Evolutionary conservation across 352 stramenopile genomes (phyloP).

Genomic region (Globisporangium splendens): DNA sequence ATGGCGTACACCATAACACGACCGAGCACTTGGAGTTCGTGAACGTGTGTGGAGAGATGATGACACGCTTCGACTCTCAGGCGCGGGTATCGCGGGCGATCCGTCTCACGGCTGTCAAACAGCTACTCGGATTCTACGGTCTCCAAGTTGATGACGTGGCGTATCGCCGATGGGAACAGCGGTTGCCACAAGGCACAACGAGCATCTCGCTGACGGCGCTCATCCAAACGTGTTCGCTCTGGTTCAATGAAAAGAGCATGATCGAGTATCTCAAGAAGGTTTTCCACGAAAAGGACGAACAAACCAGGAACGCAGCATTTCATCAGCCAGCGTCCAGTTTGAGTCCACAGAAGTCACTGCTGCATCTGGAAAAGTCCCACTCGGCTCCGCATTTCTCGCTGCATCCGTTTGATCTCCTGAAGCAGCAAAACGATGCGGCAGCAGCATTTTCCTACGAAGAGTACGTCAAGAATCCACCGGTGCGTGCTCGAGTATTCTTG

Average conservation of each 20-base stretch:
- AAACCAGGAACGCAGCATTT: background rate
- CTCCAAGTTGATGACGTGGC: constrained; percentile 33
- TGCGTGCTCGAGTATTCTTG: constrained; percentile 3
- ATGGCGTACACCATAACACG: background rate
- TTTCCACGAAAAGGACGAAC: constrained; percentile 10
- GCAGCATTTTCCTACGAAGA: constrained; percentile 46
- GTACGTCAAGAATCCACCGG: constrained; percentile 26
- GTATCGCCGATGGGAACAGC: constrained; percentile 64
- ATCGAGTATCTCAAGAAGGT: constrained; percentile 29
- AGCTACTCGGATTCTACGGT: constrained; percentile 36
- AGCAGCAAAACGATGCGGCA: constrained; percentile 32
- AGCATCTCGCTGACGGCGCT: constrained; percentile 36
- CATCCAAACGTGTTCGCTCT: constrained; percentile 44
- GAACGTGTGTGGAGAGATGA: constrained; percentile 42
- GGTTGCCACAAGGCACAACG: constrained; percentile 20
- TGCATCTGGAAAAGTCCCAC: constrained; percentile 20
- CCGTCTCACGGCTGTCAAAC: constrained; percentile 28
- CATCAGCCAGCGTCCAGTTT: too few species aligned
- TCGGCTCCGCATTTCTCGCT: constrained; percentile 19
- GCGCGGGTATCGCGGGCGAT: constrained; percentile 27
- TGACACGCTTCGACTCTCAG: constrained; percentile 40
- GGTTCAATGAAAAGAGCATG: constrained; percentile 47
- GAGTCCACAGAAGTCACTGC: background rate
- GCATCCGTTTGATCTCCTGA: constrained; percentile 47
- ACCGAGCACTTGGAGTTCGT: constrained; percentile 33